These are phyloP conservation scores for Cyberlindnera xishuangbannaensis DNA, from an alignment of 805 yeast genomes.

Conservation along the genomic window DNA sequence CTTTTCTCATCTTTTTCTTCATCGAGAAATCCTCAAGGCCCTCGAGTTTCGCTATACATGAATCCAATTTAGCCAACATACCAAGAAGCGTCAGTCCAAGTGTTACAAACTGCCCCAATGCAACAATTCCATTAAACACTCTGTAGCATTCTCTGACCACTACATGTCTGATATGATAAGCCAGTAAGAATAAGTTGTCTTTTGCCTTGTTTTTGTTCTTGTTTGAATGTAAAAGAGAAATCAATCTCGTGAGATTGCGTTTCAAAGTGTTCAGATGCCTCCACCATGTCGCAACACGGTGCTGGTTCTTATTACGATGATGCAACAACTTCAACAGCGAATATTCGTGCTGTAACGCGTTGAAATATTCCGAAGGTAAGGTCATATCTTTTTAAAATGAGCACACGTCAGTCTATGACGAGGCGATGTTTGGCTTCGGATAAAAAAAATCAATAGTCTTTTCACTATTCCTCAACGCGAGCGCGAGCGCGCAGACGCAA, in stretches of 20 bases:
- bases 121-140: conserved; percentile 60
- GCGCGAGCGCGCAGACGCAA: too few species aligned
- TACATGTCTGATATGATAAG: conserved; percentile 29
- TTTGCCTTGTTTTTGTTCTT: conserved; percentile 10
- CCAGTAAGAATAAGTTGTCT: conserved; percentile 8
- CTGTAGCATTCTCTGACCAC: conserved; percentile 46
- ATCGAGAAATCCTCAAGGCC: conserved; percentile 7
- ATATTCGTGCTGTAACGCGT: conserved; percentile 45
- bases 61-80: conserved; percentile 39
- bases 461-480: too few species aligned
- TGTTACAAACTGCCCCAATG: conserved; percentile 71
- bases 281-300: conserved; percentile 75
- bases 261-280: conserved; percentile 55
- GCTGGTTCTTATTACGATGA: conserved; percentile 75
- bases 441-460: too few species aligned
- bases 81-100: conserved; percentile 70
- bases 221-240: conserved; percentile 22
- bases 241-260: conserved; percentile 41
- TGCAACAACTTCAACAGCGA: conserved; percentile 56
- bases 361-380: too few species aligned
- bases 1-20: conserved; percentile 1
- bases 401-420: too few species aligned
- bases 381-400: too few species aligned
- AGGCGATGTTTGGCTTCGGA: too few species aligned
- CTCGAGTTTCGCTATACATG: conserved; percentile 12